Conservation (phyloP, 805 yeast genomes). For the Kluyveromyces dobzhanskii region DNA sequence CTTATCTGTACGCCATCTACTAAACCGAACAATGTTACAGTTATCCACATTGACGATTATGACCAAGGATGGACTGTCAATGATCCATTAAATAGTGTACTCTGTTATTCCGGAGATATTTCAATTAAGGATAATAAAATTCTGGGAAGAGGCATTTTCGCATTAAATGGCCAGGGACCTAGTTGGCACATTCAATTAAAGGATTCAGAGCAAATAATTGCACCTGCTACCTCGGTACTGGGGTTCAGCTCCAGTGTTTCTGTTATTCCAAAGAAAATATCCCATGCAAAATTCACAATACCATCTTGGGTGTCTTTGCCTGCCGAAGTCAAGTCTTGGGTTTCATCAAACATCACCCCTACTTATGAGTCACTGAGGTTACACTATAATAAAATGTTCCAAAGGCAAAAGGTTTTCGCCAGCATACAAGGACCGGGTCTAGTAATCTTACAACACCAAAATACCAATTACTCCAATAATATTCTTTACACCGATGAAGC, state of each 20-base stretch:
- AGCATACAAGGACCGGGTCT: conserved; percentile 28
- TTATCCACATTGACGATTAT: conserved; percentile 18
- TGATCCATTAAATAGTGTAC: conserved; percentile 11
- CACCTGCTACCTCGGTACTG: conserved; percentile 15
- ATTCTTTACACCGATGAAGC: conserved; percentile 8
- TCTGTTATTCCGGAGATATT: conserved; percentile 23
- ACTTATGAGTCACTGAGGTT: conserved; percentile 10
- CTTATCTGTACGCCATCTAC: conserved; percentile 23
- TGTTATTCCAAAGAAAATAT: conserved; percentile 6
- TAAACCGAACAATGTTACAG: conserved; percentile 19
- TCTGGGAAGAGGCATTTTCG: conserved; percentile 23
- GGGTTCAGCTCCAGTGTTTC: conserved; percentile 10
- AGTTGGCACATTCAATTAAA: conserved; percentile 19
- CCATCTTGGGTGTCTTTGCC: conserved; percentile 7
- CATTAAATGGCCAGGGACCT: conserved; percentile 27
- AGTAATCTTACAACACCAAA: conserved; percentile 18
- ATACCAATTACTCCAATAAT: not conserved
- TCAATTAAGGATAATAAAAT: conserved; percentile 10
- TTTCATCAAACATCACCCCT: conserved; percentile 4
- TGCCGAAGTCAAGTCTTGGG: conserved; percentile 3
- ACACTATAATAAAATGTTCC: conserved; percentile 9
- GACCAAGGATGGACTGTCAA: conserved; percentile 18
- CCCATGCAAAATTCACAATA: not conserved
- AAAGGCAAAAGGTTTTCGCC: conserved; percentile 16
- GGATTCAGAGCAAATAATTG: conserved; percentile 18